Conservation (phyloP, 2,329 filamentous ascomycete species). For the Pseudocercospora crystallina region DNA sequence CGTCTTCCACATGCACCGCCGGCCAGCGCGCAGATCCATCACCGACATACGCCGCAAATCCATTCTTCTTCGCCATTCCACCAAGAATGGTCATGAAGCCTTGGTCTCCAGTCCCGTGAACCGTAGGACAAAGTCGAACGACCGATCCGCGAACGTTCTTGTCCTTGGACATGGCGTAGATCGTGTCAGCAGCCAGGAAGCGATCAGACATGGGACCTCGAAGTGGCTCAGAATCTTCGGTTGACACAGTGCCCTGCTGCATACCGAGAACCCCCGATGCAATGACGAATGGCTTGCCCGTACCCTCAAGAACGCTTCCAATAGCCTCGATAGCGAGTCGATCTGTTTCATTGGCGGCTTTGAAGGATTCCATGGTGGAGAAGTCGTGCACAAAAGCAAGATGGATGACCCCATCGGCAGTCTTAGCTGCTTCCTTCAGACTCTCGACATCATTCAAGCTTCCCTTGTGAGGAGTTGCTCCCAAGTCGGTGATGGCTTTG, state of each 20-base stretch:
- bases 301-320: slow-evolving; percentile 36
- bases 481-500: slow-evolving; percentile 40
- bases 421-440: slow-evolving; percentile 39
- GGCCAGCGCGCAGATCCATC: slow-evolving; percentile 33
- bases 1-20: slow-evolving; percentile 46
- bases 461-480: slow-evolving; percentile 43
- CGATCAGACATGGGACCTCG: slow-evolving; percentile 9
- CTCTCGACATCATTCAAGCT: slow-evolving; percentile 41
- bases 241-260: slow-evolving; percentile 6
- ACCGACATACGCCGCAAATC: slow-evolving; percentile 34
- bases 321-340: slow-evolving; percentile 42
- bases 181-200: slow-evolving; percentile 6
- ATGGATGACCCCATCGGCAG: slow-evolving; percentile 47
- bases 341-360: slow-evolving; percentile 34
- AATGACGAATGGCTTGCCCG: slow-evolving; percentile 39
- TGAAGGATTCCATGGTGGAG: slow-evolving; percentile 23
- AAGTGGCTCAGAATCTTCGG: slow-evolving; percentile 14
- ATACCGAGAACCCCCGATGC: slow-evolving; percentile 35
- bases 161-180: slow-evolving; percentile 16
- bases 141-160: slow-evolving; percentile 38
- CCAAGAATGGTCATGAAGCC: slow-evolving; percentile 39
- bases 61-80: slow-evolving; percentile 30
- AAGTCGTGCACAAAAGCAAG: slow-evolving; percentile 39
- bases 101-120: slow-evolving; percentile 46
- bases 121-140: slow-evolving; percentile 45